Base-by-base conservation (phyloP, 306 rosid species). In the Mimosa bimucronata region DNA sequence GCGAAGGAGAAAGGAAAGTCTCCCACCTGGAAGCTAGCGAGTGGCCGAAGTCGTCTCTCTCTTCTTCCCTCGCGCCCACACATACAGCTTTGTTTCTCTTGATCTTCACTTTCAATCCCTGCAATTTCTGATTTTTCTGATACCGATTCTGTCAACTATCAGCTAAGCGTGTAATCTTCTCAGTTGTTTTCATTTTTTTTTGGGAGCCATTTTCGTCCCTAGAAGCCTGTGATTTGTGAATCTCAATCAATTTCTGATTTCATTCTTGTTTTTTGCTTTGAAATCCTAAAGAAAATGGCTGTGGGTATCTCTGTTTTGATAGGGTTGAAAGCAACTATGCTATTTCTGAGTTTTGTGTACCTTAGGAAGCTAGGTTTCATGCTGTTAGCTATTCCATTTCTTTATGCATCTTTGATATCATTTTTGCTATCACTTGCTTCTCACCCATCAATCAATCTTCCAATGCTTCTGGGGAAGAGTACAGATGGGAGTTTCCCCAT, bases 401-500 rank as follows among this genome's bases (percentile, higher is more conserved):
- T 94, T 38, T 94, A 94, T 75, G 86, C 91, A 12, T 87, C 94
- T 13, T 18, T 94, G 73, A 79, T 92, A 21, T 84, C 90, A 0
- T 53, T 86, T 8, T 46, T 92, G 21, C 87, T 94, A 40, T 89
- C 97, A n/a, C 28, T 91, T 21, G 97, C 97, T 44, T 86, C 98
- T 31, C 91, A 75, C 62, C 97, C 97, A 5, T 84, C 88, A 6
- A 79, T 95, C 31, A 79, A 92, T 83, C 94, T 92, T 75, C 98
- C 98, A 5, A 18, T 91, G 67, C 92, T 92, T 37, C 64, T 95
- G 25, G 97, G 96, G 13, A 92, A 95, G 84, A 84, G 16, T 67
- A 3, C 88, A 26, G 98, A 95, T 26, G 98, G 98, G 21, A 80
- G 74, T 26, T 95, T 95, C 77, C 96, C 98, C 0, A 81, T 90